Evolutionary conservation across 176 grass and related monocot species (phyloP).

Genomic region (Chrysopogon serrulatus): DNA sequence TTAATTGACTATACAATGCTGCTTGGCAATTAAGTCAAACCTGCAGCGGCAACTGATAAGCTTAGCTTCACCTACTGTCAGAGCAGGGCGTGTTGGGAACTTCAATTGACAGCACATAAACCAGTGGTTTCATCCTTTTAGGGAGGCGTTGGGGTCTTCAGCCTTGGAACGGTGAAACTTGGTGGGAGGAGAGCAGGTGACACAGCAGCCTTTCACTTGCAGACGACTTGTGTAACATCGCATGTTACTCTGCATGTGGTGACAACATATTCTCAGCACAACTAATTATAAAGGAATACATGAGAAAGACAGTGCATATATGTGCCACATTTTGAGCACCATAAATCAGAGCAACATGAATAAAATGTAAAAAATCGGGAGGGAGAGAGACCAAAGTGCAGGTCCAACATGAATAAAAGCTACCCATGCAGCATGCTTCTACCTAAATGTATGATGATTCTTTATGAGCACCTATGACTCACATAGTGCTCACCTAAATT

Average conservation of each 20-base stretch:
- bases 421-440: not conserved
- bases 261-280: not conserved
- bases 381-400: not conserved
- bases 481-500: conserved; percentile 25
- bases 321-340: not conserved
- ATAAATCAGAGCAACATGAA: not conserved
- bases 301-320: not conserved
- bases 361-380: not conserved
- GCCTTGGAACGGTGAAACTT: conserved; percentile 51
- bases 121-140: not conserved
- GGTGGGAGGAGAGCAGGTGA: conserved; percentile 47
- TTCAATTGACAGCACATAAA: conserved; percentile 2
- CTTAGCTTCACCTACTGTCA: not conserved
- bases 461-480: conserved; percentile 28
- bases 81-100: not conserved
- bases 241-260: conserved; percentile 1
- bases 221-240: conserved; percentile 12
- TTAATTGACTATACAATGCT: not conserved
- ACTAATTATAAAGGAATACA: not conserved
- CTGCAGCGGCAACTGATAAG: not conserved
- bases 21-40: not conserved
- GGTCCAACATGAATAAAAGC: not conserved
- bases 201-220: not conserved
- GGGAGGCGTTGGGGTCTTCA: conserved; percentile 24
- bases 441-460: conserved; percentile 24